These are phyloP conservation scores for Keithomyces neogunnii DNA, from an alignment of 2,329 filamentous ascomycete species.

Conservation along the genomic window DNA sequence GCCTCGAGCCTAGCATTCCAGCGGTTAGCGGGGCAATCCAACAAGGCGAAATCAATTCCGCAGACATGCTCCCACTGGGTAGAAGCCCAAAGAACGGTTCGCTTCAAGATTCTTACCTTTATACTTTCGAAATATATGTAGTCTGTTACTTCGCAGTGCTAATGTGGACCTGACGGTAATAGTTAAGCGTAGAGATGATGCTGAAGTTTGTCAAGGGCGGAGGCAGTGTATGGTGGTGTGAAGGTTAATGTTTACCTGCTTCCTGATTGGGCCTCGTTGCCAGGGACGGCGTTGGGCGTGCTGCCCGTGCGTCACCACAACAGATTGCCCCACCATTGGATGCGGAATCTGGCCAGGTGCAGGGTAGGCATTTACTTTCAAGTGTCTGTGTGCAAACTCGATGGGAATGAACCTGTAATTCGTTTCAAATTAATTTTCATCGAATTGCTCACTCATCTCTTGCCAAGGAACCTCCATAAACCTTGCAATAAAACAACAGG, in stretches of 20 bases:
- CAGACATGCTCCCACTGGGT: too few species aligned
- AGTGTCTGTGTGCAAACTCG: too few species aligned
- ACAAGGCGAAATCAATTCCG: too few species aligned
- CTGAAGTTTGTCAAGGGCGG: neutral
- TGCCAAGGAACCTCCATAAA: too few species aligned
- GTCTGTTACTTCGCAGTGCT: neutral
- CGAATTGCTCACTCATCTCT: too few species aligned
- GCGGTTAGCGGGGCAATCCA: constrained; percentile 31
- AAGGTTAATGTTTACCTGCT: constrained; percentile 6
- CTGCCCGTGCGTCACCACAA: too few species aligned
- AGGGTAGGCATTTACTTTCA: too few species aligned
- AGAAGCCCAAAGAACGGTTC: too few species aligned
- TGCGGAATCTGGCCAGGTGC: too few species aligned
- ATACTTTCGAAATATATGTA: neutral
- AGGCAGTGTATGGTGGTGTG: neutral
- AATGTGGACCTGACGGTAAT: neutral
- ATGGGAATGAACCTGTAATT: too few species aligned
- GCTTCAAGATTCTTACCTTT: neutral
- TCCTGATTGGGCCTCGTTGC: constrained; percentile 9
- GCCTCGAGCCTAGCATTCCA: constrained; percentile 26
- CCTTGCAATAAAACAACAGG: too few species aligned
- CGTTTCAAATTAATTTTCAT: too few species aligned
- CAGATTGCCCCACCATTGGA: neutral
- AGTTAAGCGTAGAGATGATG: neutral
- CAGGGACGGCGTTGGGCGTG: neutral